Base-by-base conservation (phyloP, 1,139 yeast genomes). In the Nakaseomyces uthaithaninus region DNA sequence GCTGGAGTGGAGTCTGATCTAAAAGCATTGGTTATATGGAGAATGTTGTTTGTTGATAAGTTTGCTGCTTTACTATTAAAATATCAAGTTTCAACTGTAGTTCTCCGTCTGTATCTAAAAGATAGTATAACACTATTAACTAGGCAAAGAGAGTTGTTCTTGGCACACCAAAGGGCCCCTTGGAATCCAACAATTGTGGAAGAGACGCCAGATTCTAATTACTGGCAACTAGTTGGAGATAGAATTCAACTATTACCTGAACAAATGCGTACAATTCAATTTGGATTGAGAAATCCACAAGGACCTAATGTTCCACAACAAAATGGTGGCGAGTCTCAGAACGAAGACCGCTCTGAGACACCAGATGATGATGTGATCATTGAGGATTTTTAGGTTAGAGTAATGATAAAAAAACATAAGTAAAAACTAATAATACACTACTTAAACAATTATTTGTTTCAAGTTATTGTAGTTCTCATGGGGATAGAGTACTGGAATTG, bases 61-160 rank as follows among this genome's bases (percentile, higher is more conserved):
- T 57, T 58, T 40, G 44, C 46, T 7, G 55, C 54, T 12, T 38
- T 57, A 23, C 36, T 58, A 25, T 50, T 53, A 36, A 59, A 57
- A 30, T 59, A 51, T 39, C 55, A 54, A 42, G 43, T 59, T 7
- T 52, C 62, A 2, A 57, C 63, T 3, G 53, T 59, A 5, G 62
- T 59, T 4, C 28, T 59, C 30, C 49, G 64, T 28, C 41, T 59
- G 8, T 57, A 59, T 40, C 42, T 59, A 22, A 57, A 55, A 38
- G 62, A 59, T 40, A 59, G 60, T 35, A 53, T 59, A 8, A 52
- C 62, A 1, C 44, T 57, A 6, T 41, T 59, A 16, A 59, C 64
- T 4, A 53, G 64, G 37, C 62, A 58, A 38, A 51, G 63, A 39
- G 64, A 59, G 37, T 36, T 56, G 20, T 49, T 57, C 9, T 37